Percentiles rank a stretch among this genome's conserved stretches.
Conservation (phyloP, 352 stramenopile species). For the Globisporangium camurandrum region DNA sequence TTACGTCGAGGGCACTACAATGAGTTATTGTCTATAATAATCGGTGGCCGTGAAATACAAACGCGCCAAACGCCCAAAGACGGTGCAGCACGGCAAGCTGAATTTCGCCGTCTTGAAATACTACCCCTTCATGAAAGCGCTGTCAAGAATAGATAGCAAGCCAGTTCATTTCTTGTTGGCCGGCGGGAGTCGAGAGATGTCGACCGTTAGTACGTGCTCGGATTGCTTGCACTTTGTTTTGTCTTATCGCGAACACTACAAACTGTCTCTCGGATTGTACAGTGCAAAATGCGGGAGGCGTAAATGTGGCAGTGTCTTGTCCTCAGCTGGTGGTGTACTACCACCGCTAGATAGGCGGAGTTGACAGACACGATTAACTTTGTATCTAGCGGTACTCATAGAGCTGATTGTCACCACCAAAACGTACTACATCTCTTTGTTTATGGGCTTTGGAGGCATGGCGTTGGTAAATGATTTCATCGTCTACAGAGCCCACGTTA, state of each 20-base stretch:
- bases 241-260: not conserved
- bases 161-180: not conserved
- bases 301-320: not conserved
- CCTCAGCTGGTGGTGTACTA: not conserved
- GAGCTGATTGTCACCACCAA: not conserved
- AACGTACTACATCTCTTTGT: not conserved
- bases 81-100: not conserved
- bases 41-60: not conserved
- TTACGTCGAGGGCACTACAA: not conserved
- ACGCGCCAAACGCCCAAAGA: too few relatives aligned
- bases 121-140: not conserved
- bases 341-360: not conserved
- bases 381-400: not conserved
- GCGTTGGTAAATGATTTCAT: not conserved
- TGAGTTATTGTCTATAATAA: not conserved
- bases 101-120: not conserved
- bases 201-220: not conserved
- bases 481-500: not conserved
- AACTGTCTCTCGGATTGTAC: not conserved
- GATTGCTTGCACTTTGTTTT: too few relatives aligned
- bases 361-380: not conserved
- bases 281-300: not conserved
- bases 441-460: not conserved
- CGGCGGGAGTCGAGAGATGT: not conserved
- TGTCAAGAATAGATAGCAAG: not conserved